These are phyloP conservation scores for Hemileia vastatrix DNA, from an alignment of 1,284 basidiomycete species.

Conservation along the genomic window DNA sequence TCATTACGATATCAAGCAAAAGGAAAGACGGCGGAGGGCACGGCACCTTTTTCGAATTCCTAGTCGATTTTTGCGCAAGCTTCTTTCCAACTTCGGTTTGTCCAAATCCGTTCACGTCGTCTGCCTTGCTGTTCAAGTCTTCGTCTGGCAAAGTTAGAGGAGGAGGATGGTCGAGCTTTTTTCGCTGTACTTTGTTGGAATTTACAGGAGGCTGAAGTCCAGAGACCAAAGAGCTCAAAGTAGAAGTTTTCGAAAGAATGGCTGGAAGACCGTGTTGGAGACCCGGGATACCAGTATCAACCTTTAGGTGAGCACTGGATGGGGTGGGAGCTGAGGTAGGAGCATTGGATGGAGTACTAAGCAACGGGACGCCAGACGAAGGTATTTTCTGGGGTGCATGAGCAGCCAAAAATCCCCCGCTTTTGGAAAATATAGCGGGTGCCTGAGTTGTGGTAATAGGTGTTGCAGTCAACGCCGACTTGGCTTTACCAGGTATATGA, in stretches of 20 bases:
- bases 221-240: slow-evolving; percentile 17
- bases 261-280: slow-evolving; percentile 22
- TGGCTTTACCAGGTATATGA: slow-evolving; percentile 23
- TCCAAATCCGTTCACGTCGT: slow-evolving; percentile 21
- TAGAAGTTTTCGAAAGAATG: slow-evolving; percentile 20
- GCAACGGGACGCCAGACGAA: neutral
- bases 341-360: neutral
- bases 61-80: slow-evolving; percentile 18
- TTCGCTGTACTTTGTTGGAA: slow-evolving; percentile 1
- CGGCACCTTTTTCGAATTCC: slow-evolving; percentile 23
- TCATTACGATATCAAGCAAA: neutral
- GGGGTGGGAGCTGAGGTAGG: neutral
- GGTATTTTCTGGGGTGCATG: slow-evolving; percentile 23
- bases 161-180: slow-evolving; percentile 21
- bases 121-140: slow-evolving; percentile 12
- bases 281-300: slow-evolving; percentile 23
- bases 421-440: slow-evolving; percentile 21
- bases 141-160: slow-evolving; percentile 22
- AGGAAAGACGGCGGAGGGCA: neutral
- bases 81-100: slow-evolving; percentile 22
- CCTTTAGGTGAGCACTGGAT: slow-evolving; percentile 11
- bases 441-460: slow-evolving; percentile 8
- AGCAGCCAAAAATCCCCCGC: slow-evolving; percentile 22
- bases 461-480: slow-evolving; percentile 16
- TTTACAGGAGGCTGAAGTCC: neutral